Base-by-base conservation (phyloP, 768 basidiomycete genomes). In the Leccinum aurantiacum region DNA sequence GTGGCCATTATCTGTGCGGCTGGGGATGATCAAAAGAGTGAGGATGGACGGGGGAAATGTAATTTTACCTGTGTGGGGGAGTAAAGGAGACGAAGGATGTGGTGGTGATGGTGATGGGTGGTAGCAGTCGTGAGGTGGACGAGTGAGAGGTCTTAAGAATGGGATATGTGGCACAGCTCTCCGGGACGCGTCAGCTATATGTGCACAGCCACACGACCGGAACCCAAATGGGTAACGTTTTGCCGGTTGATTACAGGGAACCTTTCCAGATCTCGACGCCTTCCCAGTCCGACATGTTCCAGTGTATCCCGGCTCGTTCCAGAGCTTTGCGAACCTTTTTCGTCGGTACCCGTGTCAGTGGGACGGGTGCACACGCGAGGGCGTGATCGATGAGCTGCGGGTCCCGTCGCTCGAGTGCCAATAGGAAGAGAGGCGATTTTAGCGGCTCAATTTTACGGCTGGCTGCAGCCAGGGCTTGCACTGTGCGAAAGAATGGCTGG, bases 381-480 rank as follows among this genome's bases (percentile, higher is more conserved):
- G 89, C 81, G 19, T 57, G 62, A 55, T 87, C 83, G 49, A 90
- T 79, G 44, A 94, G 75, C 0, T 63, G 66, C 0, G 91, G 83
- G 72, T 95, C 94, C 8, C 93, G 84, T 7, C 87, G 80, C 71
- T 96, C 93, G 27, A 96, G 75, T 49, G 89, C 56, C 88, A 73
- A 66, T 82, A 84, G 52, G 3, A 72, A 33, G 22, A 61, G 44
- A 3, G 63, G 64, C 1, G 62, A 38, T 14, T 56, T 68, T 0
- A 1, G 6, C n/a, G 56, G 25, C 4, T 46, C 41, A 27, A 24
- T 24, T 22, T 38, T 27, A 37, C 33, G 56, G 41, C 50, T 46
- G 27, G 57, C 27, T 7, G 66, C 71, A 68, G 80, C 82, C 19
- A 92, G 75, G 24, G 77, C 76, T 41, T 81, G 81, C 5, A 94